phyloP scores from a whole-genome alignment of 192 early-diverging fungal genomes.

The Backusella circina region DNA sequence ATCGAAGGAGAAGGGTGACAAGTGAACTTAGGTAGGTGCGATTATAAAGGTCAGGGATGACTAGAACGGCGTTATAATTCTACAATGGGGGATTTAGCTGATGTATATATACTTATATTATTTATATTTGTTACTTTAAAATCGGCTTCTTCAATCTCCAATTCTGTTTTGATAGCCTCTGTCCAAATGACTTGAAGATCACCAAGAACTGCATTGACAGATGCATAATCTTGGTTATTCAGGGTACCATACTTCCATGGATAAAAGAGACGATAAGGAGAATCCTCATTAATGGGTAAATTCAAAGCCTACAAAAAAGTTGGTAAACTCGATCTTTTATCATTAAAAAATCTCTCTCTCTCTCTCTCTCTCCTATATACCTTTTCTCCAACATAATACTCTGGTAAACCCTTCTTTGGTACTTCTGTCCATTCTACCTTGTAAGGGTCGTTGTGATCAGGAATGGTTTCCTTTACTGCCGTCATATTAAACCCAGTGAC shows the following conservation, averaged over 20 bases:
- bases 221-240: constrained; percentile 71
- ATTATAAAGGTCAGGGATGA: constrained; percentile 78
- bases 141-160: constrained; percentile 57
- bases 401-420: constrained; percentile 32
- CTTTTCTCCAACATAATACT: constrained; percentile 58
- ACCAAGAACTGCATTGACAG: constrained; percentile 58
- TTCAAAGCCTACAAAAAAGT: constrained; percentile 41
- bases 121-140: constrained; percentile 39
- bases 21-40: constrained; percentile 60
- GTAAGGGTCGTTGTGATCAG: constrained; percentile 90
- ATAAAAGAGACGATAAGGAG: constrained; percentile 54
- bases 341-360: background rate
- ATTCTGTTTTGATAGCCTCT: constrained; percentile 60
- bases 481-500: constrained; percentile 72
- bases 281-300: constrained; percentile 34
- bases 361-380: constrained; percentile 23
- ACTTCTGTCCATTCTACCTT: constrained; percentile 81
- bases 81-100: background rate
- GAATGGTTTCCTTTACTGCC: constrained; percentile 60
- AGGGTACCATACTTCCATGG: constrained; percentile 79
- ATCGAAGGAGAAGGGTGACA: constrained; percentile 61
- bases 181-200: constrained; percentile 85
- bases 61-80: constrained; percentile 66
- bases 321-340: background rate
- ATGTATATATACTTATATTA: background rate